A percentile compares a stretch with the other conserved stretches of the same genome.
Conservation (phyloP, 192 early-diverging fungal genomes). For the Chytriomyces sp. region DNA sequence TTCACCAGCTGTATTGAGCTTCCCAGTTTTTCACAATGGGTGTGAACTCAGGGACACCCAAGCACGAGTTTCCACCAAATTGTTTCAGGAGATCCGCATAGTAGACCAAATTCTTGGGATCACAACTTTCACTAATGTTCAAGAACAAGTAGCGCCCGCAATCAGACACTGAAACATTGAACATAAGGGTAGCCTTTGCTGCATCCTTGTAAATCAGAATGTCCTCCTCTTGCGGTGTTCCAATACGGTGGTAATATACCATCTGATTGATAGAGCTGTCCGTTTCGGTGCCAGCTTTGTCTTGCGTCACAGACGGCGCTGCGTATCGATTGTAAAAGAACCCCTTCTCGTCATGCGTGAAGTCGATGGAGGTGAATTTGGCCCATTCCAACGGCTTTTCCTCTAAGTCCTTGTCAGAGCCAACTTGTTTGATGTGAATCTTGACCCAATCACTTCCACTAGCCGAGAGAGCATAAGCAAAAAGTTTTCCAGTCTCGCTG, state of each 20-base stretch:
- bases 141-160: conserved; percentile 57
- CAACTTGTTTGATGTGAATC: conserved; percentile 50
- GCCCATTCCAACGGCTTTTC: conserved; percentile 49
- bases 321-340: conserved; percentile 68
- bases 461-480: conserved; percentile 58
- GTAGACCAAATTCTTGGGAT: conserved; percentile 49
- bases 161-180: conserved; percentile 8
- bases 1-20: conserved; percentile 42
- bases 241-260: conserved; percentile 46
- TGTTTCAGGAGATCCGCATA: conserved; percentile 38
- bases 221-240: conserved; percentile 64
- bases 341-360: conserved; percentile 71
- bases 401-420: conserved; percentile 42
- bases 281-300: conserved; percentile 64
- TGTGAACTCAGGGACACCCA: conserved; percentile 13
- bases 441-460: conserved; percentile 71
- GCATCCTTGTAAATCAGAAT: conserved; percentile 25
- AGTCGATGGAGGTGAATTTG: conserved; percentile 60
- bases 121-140: conserved; percentile 45
- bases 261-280: conserved; percentile 47
- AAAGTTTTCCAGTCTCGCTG: conserved; percentile 59
- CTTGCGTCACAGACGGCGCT: conserved; percentile 31
- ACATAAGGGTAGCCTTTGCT: conserved; percentile 25
- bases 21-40: conserved; percentile 57
- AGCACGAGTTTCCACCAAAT: conserved; percentile 28